phyloP scores from a whole-genome alignment of 257 asterid species.

The Petunia axillaris region DNA sequence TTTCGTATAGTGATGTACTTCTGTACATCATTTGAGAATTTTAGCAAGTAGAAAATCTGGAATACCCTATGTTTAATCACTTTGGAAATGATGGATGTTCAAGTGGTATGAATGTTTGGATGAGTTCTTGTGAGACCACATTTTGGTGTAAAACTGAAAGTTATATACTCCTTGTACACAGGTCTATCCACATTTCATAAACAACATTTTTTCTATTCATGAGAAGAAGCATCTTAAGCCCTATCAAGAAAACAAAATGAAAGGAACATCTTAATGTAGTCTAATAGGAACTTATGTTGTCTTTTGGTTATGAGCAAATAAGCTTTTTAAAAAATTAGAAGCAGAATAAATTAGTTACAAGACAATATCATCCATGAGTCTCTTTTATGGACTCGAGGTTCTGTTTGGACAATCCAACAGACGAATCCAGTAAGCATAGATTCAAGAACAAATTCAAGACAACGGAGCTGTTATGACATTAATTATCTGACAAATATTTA shows the following conservation, averaged over 20 bases:
- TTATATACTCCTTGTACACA: background rate
- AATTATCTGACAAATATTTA: too few relatives aligned
- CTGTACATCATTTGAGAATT: too few relatives aligned
- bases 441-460: too few relatives aligned
- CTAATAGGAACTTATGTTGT: background rate
- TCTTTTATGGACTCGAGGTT: background rate
- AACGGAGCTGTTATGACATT: too few relatives aligned
- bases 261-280: background rate
- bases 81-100: background rate
- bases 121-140: conserved; percentile 2
- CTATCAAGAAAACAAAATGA: too few relatives aligned
- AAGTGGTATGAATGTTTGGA: background rate
- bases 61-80: background rate
- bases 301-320: background rate
- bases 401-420: background rate
- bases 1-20: too few relatives aligned
- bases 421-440: too few relatives aligned
- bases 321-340: background rate
- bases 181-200: background rate
- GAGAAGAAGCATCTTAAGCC: background rate
- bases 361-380: background rate
- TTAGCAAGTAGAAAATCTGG: too few relatives aligned
- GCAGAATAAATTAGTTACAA: background rate
- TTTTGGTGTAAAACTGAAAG: background rate
- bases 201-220: background rate